Conservation (phyloP, 208 protist genomes). For the Acanthamoeba royreba region DNA sequence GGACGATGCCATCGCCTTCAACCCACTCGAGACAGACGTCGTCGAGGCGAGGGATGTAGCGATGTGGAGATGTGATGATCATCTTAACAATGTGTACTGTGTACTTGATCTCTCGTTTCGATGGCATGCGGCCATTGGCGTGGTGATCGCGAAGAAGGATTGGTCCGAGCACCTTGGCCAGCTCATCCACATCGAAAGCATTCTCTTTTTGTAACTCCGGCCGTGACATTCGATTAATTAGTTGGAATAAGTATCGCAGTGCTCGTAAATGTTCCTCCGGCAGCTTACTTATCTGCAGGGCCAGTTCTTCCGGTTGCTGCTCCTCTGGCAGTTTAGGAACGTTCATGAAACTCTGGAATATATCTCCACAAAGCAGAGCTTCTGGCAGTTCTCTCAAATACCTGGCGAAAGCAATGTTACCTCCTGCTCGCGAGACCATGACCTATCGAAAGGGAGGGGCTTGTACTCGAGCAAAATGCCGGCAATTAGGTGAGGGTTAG, state of each 20-base stretch:
- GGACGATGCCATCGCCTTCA: neutral
- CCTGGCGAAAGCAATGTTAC: neutral
- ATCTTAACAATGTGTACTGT: neutral
- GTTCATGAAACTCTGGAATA: neutral
- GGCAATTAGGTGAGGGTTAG: neutral
- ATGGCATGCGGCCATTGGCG: neutral
- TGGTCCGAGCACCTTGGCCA: neutral
- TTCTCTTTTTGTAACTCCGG: neutral
- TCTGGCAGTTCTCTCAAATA: constrained; percentile 4
- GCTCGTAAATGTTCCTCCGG: neutral
- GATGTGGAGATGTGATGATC: neutral
- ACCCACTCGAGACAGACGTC: neutral
- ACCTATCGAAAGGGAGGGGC: neutral
- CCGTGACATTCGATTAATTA: neutral
- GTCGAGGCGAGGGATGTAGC: neutral
- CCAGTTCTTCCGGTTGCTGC: neutral
- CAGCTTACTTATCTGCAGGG: neutral
- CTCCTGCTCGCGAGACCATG: neutral
- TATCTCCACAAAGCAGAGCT: neutral
- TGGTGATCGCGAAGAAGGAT: neutral
- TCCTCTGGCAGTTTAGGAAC: neutral
- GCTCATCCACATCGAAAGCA: neutral
- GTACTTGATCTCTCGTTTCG: neutral
- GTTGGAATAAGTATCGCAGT: neutral
- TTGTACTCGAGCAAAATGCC: neutral